Evolutionary conservation across 2,329 filamentous ascomycete species (phyloP).

Genomic region (Colletotrichum sp.): DNA sequence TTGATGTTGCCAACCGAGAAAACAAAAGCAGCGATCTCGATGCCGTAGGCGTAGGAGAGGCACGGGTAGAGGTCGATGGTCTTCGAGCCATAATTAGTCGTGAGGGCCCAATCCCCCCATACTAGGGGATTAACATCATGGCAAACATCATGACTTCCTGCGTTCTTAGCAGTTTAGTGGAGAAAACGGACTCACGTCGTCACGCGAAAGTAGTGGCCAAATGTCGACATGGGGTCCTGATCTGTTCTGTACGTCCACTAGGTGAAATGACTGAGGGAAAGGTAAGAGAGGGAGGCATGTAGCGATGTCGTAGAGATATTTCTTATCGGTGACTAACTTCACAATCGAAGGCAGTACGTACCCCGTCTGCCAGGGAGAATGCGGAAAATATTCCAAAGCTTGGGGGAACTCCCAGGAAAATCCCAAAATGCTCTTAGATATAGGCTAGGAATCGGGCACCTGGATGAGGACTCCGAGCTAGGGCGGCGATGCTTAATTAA

Average conservation of each 20-base stretch:
- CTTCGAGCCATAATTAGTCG: constrained; percentile 78
- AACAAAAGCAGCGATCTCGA: constrained; percentile 92
- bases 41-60: constrained; percentile 86
- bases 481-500: neutral
- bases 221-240: constrained; percentile 75
- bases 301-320: neutral
- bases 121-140: constrained; percentile 24
- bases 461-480: neutral
- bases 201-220: constrained; percentile 81
- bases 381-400: too few species aligned
- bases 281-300: neutral
- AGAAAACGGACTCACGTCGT: constrained; percentile 69
- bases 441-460: too few species aligned
- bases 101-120: constrained; percentile 57
- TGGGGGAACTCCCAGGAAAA: too few species aligned
- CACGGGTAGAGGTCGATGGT: constrained; percentile 93
- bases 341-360: too few species aligned
- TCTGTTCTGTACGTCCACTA: neutral
- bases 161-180: neutral
- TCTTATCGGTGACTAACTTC: neutral
- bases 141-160: constrained; percentile 24
- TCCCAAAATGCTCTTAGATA: too few species aligned
- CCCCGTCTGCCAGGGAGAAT: too few species aligned
- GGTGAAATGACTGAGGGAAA: neutral
- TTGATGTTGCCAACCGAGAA: constrained; percentile 75